Evolutionary conservation across 371 early-diverging fungal genomes (phyloP).

Genomic region (Catenaria anguillulae): DNA sequence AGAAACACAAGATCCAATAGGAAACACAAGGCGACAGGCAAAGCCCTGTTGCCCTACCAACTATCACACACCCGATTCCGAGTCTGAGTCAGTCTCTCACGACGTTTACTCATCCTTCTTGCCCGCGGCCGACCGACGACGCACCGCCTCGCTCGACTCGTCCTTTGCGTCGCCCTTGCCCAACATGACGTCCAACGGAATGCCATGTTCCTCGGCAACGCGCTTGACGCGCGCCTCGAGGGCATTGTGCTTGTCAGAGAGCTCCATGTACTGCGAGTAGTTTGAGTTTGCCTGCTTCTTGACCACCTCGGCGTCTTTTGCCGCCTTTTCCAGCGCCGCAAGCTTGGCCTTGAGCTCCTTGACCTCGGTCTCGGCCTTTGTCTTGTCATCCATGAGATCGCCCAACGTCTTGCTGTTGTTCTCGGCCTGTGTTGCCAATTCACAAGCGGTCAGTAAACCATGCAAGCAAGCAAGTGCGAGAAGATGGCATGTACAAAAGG

Average conservation of each 20-base stretch:
- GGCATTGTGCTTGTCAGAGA: slow-evolving; percentile 49
- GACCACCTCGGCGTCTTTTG: slow-evolving; percentile 48
- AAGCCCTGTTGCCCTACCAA: too few species aligned
- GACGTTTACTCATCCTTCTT: too few species aligned
- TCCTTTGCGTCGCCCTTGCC: neutral
- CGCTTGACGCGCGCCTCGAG: slow-evolving; percentile 32
- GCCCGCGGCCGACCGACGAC: too few species aligned
- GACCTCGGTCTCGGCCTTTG: slow-evolving; percentile 32
- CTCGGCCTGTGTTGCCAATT: slow-evolving; percentile 14
- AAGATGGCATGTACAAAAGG: neutral
- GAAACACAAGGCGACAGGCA: too few species aligned
- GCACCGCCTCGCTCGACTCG: too few species aligned
- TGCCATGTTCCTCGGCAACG: neutral
- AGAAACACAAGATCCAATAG: too few species aligned
- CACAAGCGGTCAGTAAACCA: too few species aligned
- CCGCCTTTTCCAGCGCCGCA: slow-evolving; percentile 33
- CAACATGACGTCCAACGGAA: neutral
- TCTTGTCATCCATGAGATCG: slow-evolving; percentile 15
- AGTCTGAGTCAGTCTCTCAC: too few species aligned
- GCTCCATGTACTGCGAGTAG: slow-evolving; percentile 52
- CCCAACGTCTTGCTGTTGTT: slow-evolving; percentile 32
- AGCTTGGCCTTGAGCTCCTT: slow-evolving; percentile 25
- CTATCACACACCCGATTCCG: too few species aligned
- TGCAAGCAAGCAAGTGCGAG: neutral
- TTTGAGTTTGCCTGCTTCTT: slow-evolving; percentile 60